Evolutionary conservation across 192 early-diverging fungal species (phyloP).

Genomic region (Physocladia obscura): DNA sequence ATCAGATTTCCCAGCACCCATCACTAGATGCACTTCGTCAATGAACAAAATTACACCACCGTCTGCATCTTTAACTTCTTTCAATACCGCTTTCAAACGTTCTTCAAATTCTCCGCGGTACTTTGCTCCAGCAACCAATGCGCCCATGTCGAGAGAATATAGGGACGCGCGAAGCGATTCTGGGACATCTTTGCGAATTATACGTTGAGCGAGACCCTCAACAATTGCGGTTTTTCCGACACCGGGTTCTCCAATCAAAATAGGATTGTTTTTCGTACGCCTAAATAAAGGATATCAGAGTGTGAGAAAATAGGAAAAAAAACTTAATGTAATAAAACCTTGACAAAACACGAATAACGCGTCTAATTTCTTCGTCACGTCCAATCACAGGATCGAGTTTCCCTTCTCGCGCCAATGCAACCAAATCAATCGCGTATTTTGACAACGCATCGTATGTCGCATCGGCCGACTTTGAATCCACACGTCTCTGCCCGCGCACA

Average conservation of each 20-base stretch:
- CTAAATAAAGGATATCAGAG: background rate
- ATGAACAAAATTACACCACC: constrained; percentile 94
- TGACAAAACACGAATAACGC: constrained; percentile 90
- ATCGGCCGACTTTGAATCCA: constrained; percentile 85
- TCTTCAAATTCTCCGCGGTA: constrained; percentile 99
- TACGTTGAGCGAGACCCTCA: constrained; percentile 93
- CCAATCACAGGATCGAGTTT: constrained; percentile 98
- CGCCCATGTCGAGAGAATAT: constrained; percentile 95
- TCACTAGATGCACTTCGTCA: constrained; percentile 93
- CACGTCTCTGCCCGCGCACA: constrained; percentile 77
- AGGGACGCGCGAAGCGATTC: constrained; percentile 75
- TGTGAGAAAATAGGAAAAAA: background rate
- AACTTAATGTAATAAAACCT: constrained; percentile 31
- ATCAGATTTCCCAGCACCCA: constrained; percentile 89
- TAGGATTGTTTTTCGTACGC: constrained; percentile 89
- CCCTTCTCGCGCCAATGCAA: constrained; percentile 75
- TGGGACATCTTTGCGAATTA: constrained; percentile 91
- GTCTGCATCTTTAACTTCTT: constrained; percentile 88
- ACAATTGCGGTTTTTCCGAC: constrained; percentile 80
- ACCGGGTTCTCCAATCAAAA: constrained; percentile 80
- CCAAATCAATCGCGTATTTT: constrained; percentile 93
- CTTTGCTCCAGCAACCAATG: constrained; percentile 87
- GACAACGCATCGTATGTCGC: constrained; percentile 85
- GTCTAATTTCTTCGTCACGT: constrained; percentile 92
- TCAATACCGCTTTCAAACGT: constrained; percentile 91